A percentile compares a stretch with the other conserved stretches of the same genome.
Evolutionary conservation across 129 eudicot genomes (phyloP).

Genomic region (Escallonia herrerae): DNA sequence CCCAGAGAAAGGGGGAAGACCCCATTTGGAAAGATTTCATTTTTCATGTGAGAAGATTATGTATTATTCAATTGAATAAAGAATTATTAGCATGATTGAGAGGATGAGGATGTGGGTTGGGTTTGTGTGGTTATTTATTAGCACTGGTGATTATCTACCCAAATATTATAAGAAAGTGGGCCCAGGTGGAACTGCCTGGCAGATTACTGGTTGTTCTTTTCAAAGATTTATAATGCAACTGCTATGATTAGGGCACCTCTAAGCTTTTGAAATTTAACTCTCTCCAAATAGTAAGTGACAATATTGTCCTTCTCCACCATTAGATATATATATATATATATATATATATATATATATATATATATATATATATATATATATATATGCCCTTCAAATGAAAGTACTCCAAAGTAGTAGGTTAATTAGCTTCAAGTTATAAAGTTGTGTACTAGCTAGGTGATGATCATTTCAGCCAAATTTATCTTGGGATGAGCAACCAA

Average conservation of each 20-base stretch:
- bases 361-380: no score
- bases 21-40: not conserved
- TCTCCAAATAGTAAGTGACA: conserved; percentile 11
- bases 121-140: conserved; percentile 8
- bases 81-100: conserved; percentile 13
- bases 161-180: conserved; percentile 16
- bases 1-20: not conserved
- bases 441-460: no score
- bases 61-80: conserved; percentile 3
- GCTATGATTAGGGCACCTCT: conserved; percentile 25
- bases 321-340: no score
- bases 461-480: no score
- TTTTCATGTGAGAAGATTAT: not conserved
- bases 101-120: conserved; percentile 22
- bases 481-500: no score
- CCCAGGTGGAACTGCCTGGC: conserved; percentile 27
- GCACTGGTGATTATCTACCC: conserved; percentile 15
- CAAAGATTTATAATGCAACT: not conserved
- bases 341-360: no score
- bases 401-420: no score
- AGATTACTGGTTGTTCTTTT: conserved; percentile 9
- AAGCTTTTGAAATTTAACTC: not conserved
- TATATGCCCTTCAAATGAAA: no score
- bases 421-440: no score
- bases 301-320: conserved; percentile 22